Conservation (phyloP, 2,329 filamentous ascomycete species). For the Mariannaea sp. region DNA sequence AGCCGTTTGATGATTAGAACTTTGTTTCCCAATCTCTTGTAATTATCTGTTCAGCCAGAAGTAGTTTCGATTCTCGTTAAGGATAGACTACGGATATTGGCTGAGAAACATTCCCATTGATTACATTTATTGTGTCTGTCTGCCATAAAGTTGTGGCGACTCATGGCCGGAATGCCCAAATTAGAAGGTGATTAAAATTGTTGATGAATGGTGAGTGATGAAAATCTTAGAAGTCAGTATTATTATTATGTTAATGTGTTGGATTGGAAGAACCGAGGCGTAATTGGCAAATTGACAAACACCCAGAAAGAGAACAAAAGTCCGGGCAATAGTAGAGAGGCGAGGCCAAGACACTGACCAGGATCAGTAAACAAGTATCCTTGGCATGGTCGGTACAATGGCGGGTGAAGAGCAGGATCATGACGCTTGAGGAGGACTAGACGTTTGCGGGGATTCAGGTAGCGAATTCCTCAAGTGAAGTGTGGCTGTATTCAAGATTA, state of each 20-base stretch:
- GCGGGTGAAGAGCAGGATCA: background rate
- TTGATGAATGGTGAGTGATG: background rate
- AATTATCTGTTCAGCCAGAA: too few relatives aligned
- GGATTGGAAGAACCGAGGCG: background rate
- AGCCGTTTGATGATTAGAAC: too few relatives aligned
- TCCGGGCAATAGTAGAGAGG: background rate
- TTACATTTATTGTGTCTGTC: too few relatives aligned
- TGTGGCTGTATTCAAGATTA: background rate
- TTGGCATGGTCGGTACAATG: background rate
- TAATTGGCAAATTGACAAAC: background rate
- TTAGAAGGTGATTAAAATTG: conserved; percentile 5
- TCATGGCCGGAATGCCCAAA: conserved; percentile 2
- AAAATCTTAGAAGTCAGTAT: conserved; percentile 2
- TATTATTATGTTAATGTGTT: background rate
- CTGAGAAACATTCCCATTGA: too few relatives aligned
- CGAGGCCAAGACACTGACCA: background rate
- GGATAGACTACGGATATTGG: too few relatives aligned
- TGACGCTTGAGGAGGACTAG: background rate
- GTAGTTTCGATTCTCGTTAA: too few relatives aligned
- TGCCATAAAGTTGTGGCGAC: too few relatives aligned
- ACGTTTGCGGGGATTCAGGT: background rate
- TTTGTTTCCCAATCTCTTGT: too few relatives aligned
- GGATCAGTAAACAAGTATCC: background rate
- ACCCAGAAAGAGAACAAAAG: background rate
- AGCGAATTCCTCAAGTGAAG: conserved; percentile 2